Percentiles rank a stretch among this genome's conserved stretches.
Conservation (phyloP, 306 rosid species). For the Hippophae tibetana region DNA sequence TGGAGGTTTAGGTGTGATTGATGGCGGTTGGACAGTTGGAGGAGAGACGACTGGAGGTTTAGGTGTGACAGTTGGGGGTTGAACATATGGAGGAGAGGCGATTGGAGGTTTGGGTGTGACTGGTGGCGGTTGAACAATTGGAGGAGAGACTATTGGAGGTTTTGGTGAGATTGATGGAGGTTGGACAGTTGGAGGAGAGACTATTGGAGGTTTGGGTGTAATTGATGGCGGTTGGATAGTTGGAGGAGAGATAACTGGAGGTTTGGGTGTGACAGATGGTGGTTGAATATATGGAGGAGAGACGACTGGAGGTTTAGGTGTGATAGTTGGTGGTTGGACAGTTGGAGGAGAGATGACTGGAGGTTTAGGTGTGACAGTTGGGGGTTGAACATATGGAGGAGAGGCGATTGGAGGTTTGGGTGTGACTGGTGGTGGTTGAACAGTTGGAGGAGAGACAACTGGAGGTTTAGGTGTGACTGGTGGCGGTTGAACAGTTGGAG, state of each 20-base stretch:
- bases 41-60: not conserved
- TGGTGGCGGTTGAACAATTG: slow-evolving; percentile 13
- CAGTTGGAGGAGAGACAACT: slow-evolving; percentile 8
- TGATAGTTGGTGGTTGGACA: slow-evolving; percentile 2
- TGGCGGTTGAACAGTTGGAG: not conserved
- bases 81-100: too few relatives aligned
- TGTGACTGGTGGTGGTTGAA: slow-evolving; percentile 9
- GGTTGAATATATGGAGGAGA: too few relatives aligned
- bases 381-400: not conserved
- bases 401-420: not conserved
- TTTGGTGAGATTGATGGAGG: not conserved
- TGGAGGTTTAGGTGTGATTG: not conserved
- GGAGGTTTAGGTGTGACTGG: slow-evolving; percentile 13
- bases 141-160: slow-evolving; percentile 7
- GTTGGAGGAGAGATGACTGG: not conserved
- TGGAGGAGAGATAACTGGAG: slow-evolving; percentile 15
- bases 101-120: not conserved
- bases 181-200: too few relatives aligned
- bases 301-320: slow-evolving; percentile 4
- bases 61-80: too few relatives aligned
- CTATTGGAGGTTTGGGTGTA: slow-evolving; percentile 5
- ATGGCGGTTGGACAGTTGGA: not conserved
- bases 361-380: not conserved
- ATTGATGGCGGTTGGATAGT: slow-evolving; percentile 11
- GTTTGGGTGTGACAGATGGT: not conserved